Conservation (phyloP, 345 rosid species). For the Turritis glabra region DNA sequence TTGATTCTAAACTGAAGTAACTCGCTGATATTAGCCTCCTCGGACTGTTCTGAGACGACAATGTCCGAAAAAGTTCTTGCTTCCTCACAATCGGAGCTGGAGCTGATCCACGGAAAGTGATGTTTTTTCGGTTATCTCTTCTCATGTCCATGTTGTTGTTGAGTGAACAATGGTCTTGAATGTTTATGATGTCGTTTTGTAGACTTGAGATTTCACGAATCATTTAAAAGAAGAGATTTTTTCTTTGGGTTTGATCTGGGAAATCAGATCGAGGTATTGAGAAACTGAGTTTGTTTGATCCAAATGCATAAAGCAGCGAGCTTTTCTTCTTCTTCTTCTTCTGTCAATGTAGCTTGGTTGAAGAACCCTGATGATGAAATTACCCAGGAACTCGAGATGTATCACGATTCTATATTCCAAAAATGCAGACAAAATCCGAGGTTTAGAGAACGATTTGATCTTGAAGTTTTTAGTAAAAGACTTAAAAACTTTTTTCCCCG, state of each 20-base stretch:
- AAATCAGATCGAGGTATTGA: constrained; percentile 7
- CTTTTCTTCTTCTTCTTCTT: not conserved
- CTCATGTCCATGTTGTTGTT: constrained; percentile 36
- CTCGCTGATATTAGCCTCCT: constrained; percentile 46
- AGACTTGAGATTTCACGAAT: constrained; percentile 27
- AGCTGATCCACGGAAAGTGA: constrained; percentile 13
- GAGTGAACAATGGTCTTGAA: constrained; percentile 4
- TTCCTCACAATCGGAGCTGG: constrained; percentile 29
- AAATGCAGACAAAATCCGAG: not conserved
- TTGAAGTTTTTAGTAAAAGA: not conserved
- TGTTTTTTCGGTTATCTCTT: constrained; percentile 29
- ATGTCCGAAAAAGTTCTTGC: constrained; percentile 37
- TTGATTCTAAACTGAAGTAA: constrained; percentile 65
- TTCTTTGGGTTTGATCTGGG: not conserved
- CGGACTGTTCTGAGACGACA: constrained; percentile 38
- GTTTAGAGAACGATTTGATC: not conserved
- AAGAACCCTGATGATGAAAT: not conserved
- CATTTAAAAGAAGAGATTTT: not conserved
- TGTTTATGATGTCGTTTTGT: constrained; percentile 28
- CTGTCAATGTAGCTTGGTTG: constrained; percentile 28
- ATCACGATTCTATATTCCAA: not conserved
- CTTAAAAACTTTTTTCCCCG: not conserved
- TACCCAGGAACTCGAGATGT: not conserved
- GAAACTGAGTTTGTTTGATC: not conserved
- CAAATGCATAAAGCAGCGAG: not conserved